phyloP scores from a whole-genome alignment of 2,329 filamentous ascomycete genomes.

The Didymella exigua region DNA sequence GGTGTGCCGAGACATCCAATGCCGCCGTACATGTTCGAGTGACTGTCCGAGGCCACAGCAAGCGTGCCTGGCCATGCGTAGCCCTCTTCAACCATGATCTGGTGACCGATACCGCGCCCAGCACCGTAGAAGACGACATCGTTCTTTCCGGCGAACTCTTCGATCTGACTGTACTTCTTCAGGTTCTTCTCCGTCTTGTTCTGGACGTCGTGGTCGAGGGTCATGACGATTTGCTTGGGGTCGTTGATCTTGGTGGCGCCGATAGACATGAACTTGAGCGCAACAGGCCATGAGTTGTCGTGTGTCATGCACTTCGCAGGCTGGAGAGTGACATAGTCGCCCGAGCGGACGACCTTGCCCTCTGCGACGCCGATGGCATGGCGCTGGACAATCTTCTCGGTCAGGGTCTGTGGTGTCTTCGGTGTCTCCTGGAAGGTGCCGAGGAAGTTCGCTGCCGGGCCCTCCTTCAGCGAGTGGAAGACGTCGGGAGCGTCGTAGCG shows the following conservation, averaged over 20 bases:
- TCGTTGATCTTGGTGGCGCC: conserved; percentile 76
- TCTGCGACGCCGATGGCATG: conserved; percentile 76
- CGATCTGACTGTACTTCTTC: conserved; percentile 81
- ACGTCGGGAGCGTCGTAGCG: conserved; percentile 40
- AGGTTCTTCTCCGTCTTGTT: conserved; percentile 79
- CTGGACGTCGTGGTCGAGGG: conserved; percentile 87
- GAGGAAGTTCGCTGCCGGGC: conserved; percentile 69
- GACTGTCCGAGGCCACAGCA: conserved; percentile 76
- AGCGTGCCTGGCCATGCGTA: conserved; percentile 86
- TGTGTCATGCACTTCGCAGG: conserved; percentile 84
- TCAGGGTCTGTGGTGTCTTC: conserved; percentile 74
- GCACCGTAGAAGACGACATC: conserved; percentile 79
- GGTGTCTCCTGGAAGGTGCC: conserved; percentile 65
- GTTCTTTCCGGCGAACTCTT: conserved; percentile 79
- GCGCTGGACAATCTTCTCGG: conserved; percentile 88
- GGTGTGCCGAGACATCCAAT: conserved; percentile 78
- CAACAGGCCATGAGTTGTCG: conserved; percentile 80
- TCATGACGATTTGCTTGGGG: conserved; percentile 77
- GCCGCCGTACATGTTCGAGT: conserved; percentile 84
- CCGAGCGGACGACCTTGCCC: conserved; percentile 75
- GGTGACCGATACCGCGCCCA: conserved; percentile 84
- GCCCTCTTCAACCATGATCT: conserved; percentile 87
- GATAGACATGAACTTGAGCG: conserved; percentile 80
- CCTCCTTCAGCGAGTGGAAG: conserved; percentile 69
- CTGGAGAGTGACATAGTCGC: conserved; percentile 81